Percentiles rank a stretch among this genome's conserved stretches.
These are phyloP conservation scores for Dunaliella primolecta DNA, from an alignment of 139 green algal species.

Conservation along the genomic window DNA sequence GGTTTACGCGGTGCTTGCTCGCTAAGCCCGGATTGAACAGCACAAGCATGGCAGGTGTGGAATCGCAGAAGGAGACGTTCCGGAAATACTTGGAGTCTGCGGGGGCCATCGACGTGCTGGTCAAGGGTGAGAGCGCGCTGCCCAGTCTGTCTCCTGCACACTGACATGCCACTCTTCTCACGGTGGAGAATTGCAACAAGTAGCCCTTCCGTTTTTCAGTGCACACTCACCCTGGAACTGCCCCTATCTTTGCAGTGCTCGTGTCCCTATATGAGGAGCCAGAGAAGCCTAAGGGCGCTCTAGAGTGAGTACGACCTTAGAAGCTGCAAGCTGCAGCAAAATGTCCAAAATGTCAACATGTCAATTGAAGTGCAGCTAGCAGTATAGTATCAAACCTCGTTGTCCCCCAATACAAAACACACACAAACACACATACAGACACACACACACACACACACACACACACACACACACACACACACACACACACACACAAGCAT, in stretches of 20 bases:
- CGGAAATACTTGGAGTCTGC: constrained; percentile 71
- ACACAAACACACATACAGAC: no score
- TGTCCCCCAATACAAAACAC: no score
- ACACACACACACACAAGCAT: not conserved
- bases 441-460: no score
- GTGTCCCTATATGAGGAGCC: constrained; percentile 74
- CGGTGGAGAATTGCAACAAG: no score
- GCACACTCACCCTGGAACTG: not conserved
- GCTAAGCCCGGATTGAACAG: not conserved
- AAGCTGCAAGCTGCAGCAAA: no score
- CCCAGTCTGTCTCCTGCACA: not conserved
- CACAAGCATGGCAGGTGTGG: constrained; percentile 15
- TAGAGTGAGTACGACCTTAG: constrained; percentile 47
- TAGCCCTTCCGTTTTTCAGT: not conserved
- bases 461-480: constrained; percentile 4
- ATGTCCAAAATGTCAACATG: no score
- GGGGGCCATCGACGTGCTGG: constrained; percentile 70
- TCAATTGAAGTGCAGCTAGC: no score
- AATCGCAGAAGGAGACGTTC: constrained; percentile 69
- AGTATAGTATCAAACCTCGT: no score
- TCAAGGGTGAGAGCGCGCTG: constrained; percentile 53
- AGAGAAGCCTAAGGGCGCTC: constrained; percentile 60
- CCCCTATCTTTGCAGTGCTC: constrained; percentile 47
- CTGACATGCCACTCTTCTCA: not conserved
- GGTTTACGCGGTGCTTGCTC: not conserved